Conservation (phyloP, 225 moss, liverwort and hornwort species). For the Asterella californica region DNA sequence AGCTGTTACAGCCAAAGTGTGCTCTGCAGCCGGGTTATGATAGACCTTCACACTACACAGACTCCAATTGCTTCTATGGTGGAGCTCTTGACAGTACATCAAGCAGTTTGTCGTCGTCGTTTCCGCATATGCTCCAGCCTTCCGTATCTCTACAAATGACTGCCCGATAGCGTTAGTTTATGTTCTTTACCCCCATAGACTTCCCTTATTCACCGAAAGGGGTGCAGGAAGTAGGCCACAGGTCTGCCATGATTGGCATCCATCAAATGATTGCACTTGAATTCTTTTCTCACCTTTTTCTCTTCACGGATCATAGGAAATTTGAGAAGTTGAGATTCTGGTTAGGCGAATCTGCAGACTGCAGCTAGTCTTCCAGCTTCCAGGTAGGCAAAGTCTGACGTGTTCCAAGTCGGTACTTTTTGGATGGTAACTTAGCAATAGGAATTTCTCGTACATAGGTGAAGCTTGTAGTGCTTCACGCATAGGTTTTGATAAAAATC, state of each 20-base stretch:
- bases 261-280: slow-evolving; percentile 16
- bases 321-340: not conserved
- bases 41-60: not conserved
- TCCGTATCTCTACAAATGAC: slow-evolving; percentile 14
- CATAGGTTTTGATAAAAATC: not conserved
- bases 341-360: not conserved
- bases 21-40: not conserved
- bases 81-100: not conserved
- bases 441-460: not conserved
- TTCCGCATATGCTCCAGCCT: not conserved
- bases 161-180: not conserved
- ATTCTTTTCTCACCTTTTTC: slow-evolving; percentile 18
- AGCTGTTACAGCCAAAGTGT: slow-evolving; percentile 16
- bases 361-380: not conserved
- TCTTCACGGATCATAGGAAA: slow-evolving; percentile 10
- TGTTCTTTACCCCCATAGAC: not conserved
- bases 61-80: slow-evolving; percentile 1
- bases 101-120: slow-evolving; percentile 15
- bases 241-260: slow-evolving; percentile 26
- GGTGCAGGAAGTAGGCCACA: slow-evolving; percentile 22
- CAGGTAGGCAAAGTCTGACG: not conserved
- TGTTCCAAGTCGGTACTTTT: not conserved
- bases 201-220: slow-evolving; percentile 8
- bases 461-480: not conserved
- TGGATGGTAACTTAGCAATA: not conserved